Base-by-base conservation (phyloP, 768 basidiomycete species). In the Pulveroboletus sp. region DNA sequence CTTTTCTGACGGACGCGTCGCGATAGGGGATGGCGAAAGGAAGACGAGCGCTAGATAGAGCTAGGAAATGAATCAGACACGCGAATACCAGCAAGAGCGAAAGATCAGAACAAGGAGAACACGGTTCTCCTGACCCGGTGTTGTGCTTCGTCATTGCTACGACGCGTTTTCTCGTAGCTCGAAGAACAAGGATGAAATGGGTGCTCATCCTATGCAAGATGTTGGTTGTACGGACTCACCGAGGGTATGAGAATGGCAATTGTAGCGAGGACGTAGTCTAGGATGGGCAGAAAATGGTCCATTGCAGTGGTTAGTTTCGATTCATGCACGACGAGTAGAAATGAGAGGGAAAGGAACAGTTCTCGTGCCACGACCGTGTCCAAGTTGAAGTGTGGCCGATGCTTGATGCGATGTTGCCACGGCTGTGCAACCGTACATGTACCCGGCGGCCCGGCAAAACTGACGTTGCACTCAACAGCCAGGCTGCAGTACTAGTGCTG, bases 131-230 rank as follows among this genome's bases (percentile, higher is more conserved):
- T 67, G 73, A 78, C 79, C 84, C 73, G 61, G 51, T 52, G 50
- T 51, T 74, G 61, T 87, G 40, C 23, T 31, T 46, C 88, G 82
- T 86, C 88, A 57, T 77, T 67, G 76, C 71, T 72, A 63, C 72
- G 74, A 78, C 87, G 86, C 65, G 66, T 60, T 53, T 57, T 43
- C 88, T 83, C 82, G 69, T 59, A 63, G 74, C 84, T 90, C 89
- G 74, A 86, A 90, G 88, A 90, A 91, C 88, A 91, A 91, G 88
- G 88, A 91, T 91, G 89, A 88, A 79, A 67, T 48, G 72, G 74
- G 72, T 68, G 57, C 72, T 80, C 84, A 87, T 88, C 87, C 53
- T 63, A 49, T 37, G 20, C 24, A 39, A n/a, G 17, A 13, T 12
- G 25, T 12, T 25, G n/a, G n/a, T n/a, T 5, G 29, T n/a, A 40